Evolutionary conservation across 2,329 filamentous ascomycete genomes (phyloP), one percentile per base, ranked within the genome.

Genomic region (Colletotrichum gloeosporioides): DNA sequence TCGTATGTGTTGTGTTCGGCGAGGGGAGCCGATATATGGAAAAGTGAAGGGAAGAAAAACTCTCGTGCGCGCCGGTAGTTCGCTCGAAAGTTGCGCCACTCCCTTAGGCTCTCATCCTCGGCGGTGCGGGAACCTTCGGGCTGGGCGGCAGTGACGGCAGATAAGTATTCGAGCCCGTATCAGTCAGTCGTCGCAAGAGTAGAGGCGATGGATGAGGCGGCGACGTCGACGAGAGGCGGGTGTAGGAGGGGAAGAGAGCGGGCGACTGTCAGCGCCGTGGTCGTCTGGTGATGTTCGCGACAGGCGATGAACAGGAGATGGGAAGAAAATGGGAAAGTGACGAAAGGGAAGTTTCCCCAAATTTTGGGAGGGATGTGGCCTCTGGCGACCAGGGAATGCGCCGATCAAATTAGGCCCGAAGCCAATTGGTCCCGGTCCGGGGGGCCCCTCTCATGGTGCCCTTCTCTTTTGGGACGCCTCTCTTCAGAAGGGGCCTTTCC

Each of bases 71-170:
- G 44, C 22, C 29, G 44, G 44, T 68, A 44, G 29, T 68, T 69
- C 36, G 67, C 25, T 62, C 69, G 53, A 69, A 53, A 73, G 44
- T 73, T 76, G 69, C 73, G 73, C 73, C 73, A 76, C 73, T 73
- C 69, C 73, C 70, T 76, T 64, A 76, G 69, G 22, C 69, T 64
- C 36, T 76, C 73, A 76, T 76, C 57, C 73, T 76, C 44, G 69
- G 69, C 18, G 73, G 73, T 75, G 62, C 49, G 70, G 69, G 63
- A 76, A 64, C 70, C 62, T 73, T 64, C 70, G 73, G 63, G 39
- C 65, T 29, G 53, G 69, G 39, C 64, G 57, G 64, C 73, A 36
- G n/a, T 53, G 39, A 16, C 18, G 18, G 16, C 4, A 32, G 59
- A 27, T 61, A 53, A 53, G 44, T 53, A 13, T 53, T 53, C 44